phyloP scores from a whole-genome alignment of 176 grass and related monocot genomes.

The Zea luxurians region DNA sequence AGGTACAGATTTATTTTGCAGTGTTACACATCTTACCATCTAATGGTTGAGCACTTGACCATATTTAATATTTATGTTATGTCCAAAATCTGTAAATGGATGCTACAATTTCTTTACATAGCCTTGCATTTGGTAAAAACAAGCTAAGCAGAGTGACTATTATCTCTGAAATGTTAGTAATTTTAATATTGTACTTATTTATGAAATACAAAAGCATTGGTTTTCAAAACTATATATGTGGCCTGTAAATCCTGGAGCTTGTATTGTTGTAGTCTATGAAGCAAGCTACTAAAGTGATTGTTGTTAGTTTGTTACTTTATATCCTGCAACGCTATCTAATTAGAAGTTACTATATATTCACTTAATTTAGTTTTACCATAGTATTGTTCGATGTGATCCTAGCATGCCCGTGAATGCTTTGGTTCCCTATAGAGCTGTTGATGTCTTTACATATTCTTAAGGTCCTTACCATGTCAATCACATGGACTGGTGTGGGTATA shows the following conservation, averaged over 20 bases:
- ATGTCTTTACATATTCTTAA: not conserved
- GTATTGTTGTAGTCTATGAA: not conserved
- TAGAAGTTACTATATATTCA: not conserved
- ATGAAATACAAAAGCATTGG: not conserved
- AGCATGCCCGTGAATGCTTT: not conserved
- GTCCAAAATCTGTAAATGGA: not conserved
- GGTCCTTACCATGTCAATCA: not conserved
- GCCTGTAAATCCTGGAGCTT: not conserved
- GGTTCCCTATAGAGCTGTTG: not conserved
- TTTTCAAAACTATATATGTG: not conserved
- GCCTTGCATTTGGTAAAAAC: not conserved
- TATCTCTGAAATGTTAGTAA: not conserved
- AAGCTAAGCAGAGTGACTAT: not conserved
- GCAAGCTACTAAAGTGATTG: not conserved
- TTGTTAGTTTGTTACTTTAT: not conserved
- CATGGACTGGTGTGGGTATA: not conserved
- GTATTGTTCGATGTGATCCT: not conserved
- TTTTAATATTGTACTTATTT: not conserved
- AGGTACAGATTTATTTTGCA: constrained; percentile 4
- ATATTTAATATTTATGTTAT: not conserved
- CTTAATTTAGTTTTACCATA: not conserved
- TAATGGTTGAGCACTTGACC: not conserved
- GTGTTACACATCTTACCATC: not conserved
- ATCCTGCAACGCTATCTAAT: not conserved
- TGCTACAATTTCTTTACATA: not conserved